Evolutionary conservation across 768 basidiomycete genomes (phyloP).

Genomic region (Pluteus cervinus): DNA sequence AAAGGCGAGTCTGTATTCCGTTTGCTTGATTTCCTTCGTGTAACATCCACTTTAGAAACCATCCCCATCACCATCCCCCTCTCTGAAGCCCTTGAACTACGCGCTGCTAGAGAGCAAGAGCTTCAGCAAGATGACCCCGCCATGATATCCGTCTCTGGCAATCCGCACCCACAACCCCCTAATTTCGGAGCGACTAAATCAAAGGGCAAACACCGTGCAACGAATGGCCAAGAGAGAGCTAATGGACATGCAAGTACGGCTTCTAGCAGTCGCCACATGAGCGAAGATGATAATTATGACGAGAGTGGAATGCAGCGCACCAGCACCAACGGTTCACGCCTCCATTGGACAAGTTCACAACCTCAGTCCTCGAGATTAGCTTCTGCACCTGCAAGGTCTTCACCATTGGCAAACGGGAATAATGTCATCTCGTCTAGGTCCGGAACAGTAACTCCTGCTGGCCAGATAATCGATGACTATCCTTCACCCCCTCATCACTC

Average conservation of each 20-base stretch:
- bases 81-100: slow-evolving; percentile 50
- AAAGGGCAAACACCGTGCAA: slow-evolving; percentile 29
- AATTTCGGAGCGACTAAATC: slow-evolving; percentile 21
- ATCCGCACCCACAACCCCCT: slow-evolving; percentile 9
- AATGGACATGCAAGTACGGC: slow-evolving; percentile 19
- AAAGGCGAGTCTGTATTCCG: slow-evolving; percentile 33
- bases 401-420: slow-evolving; percentile 19
- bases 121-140: slow-evolving; percentile 54
- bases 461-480: slow-evolving; percentile 13
- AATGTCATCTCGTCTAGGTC: slow-evolving; percentile 13
- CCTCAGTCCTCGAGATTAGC: no score
- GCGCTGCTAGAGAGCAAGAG: slow-evolving; percentile 46
- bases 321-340: slow-evolving; percentile 5
- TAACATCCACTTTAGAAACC: slow-evolving; percentile 39
- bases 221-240: slow-evolving; percentile 28
- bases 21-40: background rate
- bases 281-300: no score
- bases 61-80: slow-evolving; percentile 60
- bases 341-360: no score
- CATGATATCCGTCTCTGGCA: slow-evolving; percentile 15
- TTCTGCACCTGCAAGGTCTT: slow-evolving; percentile 9
- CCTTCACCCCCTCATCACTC: slow-evolving; percentile 12
- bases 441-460: slow-evolving; percentile 16
- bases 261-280: no score
- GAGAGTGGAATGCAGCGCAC: slow-evolving; percentile 12